Evolutionary conservation across 495 filamentous ascomycete genomes (phyloP), one percentile per base, ranked within the genome.

Genomic region (Hypoxylon intermedium): DNA sequence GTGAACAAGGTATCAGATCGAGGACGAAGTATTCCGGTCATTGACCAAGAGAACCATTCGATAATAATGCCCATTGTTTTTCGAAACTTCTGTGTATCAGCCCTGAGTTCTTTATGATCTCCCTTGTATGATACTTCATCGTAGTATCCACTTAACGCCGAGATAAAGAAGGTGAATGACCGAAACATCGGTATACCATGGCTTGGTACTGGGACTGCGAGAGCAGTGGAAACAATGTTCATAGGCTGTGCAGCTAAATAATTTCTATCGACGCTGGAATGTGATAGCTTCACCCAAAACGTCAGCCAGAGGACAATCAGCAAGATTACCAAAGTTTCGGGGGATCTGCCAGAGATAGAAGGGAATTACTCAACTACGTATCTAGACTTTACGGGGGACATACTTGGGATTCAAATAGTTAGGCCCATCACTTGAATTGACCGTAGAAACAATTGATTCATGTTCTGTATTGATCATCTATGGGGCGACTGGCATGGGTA

Each of bases 131-230:
- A 19, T 6, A 38, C 16, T 38, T 13, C 33, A 19, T 26, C 24
- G 4, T 19, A 38, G 1, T 16, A 6, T 16, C 6, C 3, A 3
- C 7, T 38, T 38, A 38, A 38, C 6, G 15, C 5, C n/a, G 19
- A 45, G 40, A 55, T 30, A 55, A 55, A 55, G 48, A 18, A 31
- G 20, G 9, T n/a, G 36, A 36, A 34, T 44, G 15, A 16, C 23
- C 36, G 2, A 33, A 34, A 13, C 11, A 3, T 38, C n/a, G 2
- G 9, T 12, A 6, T 9, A 19, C 36, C 16, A 38, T 5, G 15
- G 5, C 36, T n/a, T n/a, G n/a, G n/a, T n/a, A n/a, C n/a, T n/a
- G n/a, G n/a, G n/a, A n/a, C n/a, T n/a, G n/a, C n/a, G n/a, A n/a
- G n/a, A n/a, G n/a, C n/a, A n/a, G n/a, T n/a, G 1, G 6, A 16